A percentile compares a stretch with the other conserved stretches of the same genome.
Conservation (phyloP, 2,329 filamentous ascomycete genomes). For the Thermothelomyces thermophilus region DNA sequence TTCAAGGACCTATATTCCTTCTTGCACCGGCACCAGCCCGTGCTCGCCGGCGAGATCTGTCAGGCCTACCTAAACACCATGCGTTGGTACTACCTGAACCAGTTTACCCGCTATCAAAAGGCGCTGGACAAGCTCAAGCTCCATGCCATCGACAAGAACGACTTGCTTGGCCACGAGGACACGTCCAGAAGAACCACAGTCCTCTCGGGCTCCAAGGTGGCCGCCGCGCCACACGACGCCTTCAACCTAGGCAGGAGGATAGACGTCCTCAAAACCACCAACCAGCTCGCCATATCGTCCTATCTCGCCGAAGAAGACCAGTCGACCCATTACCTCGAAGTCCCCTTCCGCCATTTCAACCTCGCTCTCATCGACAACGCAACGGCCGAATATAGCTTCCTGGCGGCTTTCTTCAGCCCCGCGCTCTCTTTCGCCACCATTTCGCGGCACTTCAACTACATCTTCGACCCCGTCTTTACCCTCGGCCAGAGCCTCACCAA, state of each 20-base stretch:
- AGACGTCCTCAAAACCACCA: conserved; percentile 69
- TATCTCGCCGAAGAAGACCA: conserved; percentile 90
- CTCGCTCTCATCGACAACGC: conserved; percentile 90
- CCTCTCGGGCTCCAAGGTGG: conserved; percentile 44
- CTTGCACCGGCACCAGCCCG: conserved; percentile 70
- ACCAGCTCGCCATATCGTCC: conserved; percentile 71
- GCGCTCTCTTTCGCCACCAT: conserved; percentile 68
- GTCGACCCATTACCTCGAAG: conserved; percentile 76
- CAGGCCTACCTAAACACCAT: conserved; percentile 97
- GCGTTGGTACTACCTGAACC: conserved; percentile 93
- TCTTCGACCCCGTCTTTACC: conserved; percentile 86
- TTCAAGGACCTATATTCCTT: conserved; percentile 88
- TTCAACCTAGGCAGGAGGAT: conserved; percentile 83
- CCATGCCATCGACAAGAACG: conserved; percentile 74
- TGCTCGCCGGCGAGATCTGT: conserved; percentile 82
- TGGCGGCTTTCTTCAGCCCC: conserved; percentile 82
- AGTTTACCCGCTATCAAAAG: conserved; percentile 82
- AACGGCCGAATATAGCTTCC: conserved; percentile 88
- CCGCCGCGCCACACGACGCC: conserved; percentile 67
- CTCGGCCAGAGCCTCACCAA: conserved; percentile 73
- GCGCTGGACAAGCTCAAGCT: conserved; percentile 80
- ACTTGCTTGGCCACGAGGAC: conserved; percentile 76
- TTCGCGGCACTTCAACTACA: conserved; percentile 75
- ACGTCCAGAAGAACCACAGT: conserved; percentile 57
- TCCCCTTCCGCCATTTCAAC: conserved; percentile 91